phyloP scores from a whole-genome alignment of 106 monocot species.

The Xerophyta viscosa region DNA sequence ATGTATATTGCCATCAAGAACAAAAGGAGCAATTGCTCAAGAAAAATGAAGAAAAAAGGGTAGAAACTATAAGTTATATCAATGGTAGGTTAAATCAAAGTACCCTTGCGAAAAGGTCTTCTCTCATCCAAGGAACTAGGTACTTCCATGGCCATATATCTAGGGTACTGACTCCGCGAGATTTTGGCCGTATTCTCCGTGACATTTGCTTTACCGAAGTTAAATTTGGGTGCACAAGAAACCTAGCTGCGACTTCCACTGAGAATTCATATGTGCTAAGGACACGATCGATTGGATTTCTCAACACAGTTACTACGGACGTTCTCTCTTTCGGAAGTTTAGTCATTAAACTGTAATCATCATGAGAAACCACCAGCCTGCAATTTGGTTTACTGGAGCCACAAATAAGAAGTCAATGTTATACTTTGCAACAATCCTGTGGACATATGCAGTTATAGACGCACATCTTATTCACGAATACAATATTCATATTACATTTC shows the following conservation, averaged over 20 bases:
- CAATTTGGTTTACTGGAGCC: constrained; percentile 70
- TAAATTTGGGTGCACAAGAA: constrained; percentile 92
- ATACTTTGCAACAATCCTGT: too few species aligned
- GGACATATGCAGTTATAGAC: too few species aligned
- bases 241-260: constrained; percentile 93
- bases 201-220: constrained; percentile 79
- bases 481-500: too few species aligned
- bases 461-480: too few species aligned
- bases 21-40: too few species aligned
- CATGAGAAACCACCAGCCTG: constrained; percentile 78
- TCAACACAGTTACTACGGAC: constrained; percentile 78
- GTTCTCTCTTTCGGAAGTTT: constrained; percentile 70
- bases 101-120: constrained; percentile 91
- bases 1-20: too few species aligned
- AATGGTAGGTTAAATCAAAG: background rate
- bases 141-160: constrained; percentile 99
- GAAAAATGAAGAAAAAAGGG: too few species aligned
- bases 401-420: background rate
- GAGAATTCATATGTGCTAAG: constrained; percentile 96
- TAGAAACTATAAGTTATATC: too few species aligned
- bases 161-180: constrained; percentile 67
- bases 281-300: constrained; percentile 91
- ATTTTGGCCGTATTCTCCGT: constrained; percentile 41
- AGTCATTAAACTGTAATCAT: constrained; percentile 91
- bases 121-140: constrained; percentile 96